Evolutionary conservation across 2,329 filamentous ascomycete genomes (phyloP).

Genomic region (Colletotrichum lindemuthianum): DNA sequence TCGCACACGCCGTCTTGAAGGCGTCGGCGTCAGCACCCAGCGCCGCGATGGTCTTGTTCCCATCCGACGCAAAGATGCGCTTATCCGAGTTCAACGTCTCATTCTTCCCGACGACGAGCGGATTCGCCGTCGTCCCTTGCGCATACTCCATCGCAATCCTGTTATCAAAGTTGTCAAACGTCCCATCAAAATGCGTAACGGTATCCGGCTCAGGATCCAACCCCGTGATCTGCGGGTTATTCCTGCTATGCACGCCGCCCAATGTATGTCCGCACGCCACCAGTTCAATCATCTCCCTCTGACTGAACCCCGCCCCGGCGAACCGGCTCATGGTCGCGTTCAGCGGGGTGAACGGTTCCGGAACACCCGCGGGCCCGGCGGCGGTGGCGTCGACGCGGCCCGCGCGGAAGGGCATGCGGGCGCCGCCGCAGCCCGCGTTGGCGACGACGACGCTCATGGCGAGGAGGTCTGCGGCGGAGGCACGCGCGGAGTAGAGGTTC

Average conservation of each 20-base stretch:
- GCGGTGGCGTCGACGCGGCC: constrained; percentile 40
- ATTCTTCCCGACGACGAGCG: constrained; percentile 39
- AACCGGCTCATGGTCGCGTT: constrained; percentile 38
- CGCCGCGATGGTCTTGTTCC: constrained; percentile 52
- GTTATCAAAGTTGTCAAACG: constrained; percentile 39
- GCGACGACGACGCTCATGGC: constrained; percentile 45
- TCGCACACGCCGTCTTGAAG: constrained; percentile 48
- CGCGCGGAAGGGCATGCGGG: constrained; percentile 39
- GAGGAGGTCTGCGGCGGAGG: constrained; percentile 44
- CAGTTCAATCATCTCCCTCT: constrained; percentile 40
- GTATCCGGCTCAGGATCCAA: constrained; percentile 37
- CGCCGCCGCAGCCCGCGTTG: constrained; percentile 39
- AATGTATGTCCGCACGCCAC: constrained; percentile 42
- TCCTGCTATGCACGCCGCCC: constrained; percentile 40
- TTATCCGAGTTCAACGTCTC: constrained; percentile 38
- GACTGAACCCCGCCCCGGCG: constrained; percentile 38
- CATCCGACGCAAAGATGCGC: constrained; percentile 39
- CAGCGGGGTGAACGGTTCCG: constrained; percentile 39
- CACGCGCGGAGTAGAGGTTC: constrained; percentile 38
- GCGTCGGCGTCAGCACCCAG: constrained; percentile 47
- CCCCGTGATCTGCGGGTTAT: constrained; percentile 40
- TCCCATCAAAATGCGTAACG: constrained; percentile 48
- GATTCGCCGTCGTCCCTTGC: constrained; percentile 38
- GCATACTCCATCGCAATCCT: constrained; percentile 39
- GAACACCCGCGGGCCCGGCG: constrained; percentile 41